Conservation (phyloP, 2,329 filamentous ascomycete genomes). For the Neospermospora avenae region DNA sequence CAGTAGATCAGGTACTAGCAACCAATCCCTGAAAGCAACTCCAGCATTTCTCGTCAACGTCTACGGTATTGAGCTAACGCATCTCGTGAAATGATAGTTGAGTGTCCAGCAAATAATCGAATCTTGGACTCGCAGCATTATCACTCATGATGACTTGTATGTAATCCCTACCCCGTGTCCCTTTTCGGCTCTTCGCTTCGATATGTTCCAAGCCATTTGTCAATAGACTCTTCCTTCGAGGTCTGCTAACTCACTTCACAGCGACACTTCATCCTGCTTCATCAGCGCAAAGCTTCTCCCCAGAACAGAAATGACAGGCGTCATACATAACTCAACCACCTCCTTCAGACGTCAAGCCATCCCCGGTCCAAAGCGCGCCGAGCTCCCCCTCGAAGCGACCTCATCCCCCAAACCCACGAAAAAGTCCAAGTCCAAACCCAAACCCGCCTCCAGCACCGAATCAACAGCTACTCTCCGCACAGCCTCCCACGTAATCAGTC, state of each 20-base stretch:
- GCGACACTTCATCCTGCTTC: not conserved
- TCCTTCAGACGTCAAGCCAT: not conserved
- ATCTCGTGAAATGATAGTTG: not conserved
- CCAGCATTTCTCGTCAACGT: not conserved
- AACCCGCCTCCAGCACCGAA: not conserved
- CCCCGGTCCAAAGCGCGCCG: not conserved
- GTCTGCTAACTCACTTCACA: not conserved
- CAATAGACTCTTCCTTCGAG: not conserved
- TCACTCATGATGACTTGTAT: not conserved
- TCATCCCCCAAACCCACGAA: not conserved
- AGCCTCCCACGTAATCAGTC: not conserved
- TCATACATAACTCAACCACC: not conserved
- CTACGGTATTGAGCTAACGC: not conserved
- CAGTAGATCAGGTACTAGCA: not conserved
- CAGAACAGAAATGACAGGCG: not conserved
- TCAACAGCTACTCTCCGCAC: not conserved
- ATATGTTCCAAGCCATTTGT: too few relatives aligned
- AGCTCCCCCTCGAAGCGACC: not conserved
- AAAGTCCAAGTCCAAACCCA: not conserved
- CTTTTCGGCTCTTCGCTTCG: too few relatives aligned
- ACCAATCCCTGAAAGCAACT: too few relatives aligned
- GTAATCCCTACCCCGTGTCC: not conserved
- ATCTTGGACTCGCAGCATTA: not conserved
- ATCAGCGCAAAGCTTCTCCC: not conserved
- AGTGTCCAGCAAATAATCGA: not conserved